Base-by-base conservation (phyloP, 1,139 yeast species). In the Scheffersomyces stambukii region DNA sequence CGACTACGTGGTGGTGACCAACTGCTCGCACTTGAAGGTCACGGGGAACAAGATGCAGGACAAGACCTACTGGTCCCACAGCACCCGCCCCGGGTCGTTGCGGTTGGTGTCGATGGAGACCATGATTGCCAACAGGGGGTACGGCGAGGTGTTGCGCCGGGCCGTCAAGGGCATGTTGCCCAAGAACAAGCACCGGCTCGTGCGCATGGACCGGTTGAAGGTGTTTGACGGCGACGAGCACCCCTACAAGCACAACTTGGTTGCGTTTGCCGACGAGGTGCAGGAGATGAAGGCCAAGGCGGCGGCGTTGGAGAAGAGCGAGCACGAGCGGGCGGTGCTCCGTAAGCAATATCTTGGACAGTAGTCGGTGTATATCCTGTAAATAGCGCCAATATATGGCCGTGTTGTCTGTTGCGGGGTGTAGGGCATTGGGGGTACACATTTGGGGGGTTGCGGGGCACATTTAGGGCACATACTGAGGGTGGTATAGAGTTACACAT, bases 91-190 rank as follows among this genome's bases (percentile, higher is more conserved):
- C 2, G 98, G 98, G 31, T 79, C 89, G 19, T 74, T 91, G 47
- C 82, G 83, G 46, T 77, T 85, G 46, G 72, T 79, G 28, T 80
- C 96, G 14, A 82, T 91, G 94, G 79, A 79, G 39, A 77, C 75
- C 40, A 64, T 89, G 60, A 75, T 77, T 32, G 76, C 70, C 33
- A 81, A 88, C 55, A 80, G 81, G 50, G 98, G 98, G 8, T 83
- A 79, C 46, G 80, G 85, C 12, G 98, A 89, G 53, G 63, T 88
- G 12, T 63, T 91, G 44, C 74, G 60, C 46, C 75, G 83, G 48
- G 97, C 98, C 1, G 98, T 91, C 6, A 81, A 85, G 42, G 95
- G 95, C 35, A 91, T 91, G 99, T 69, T 91, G 35, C 98, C 98
- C 23, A 88, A 86, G 61, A 89, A 91, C 57, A 78, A 81, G 50